phyloP scores from a whole-genome alignment of 106 monocot species.

The Triglochin maritima region DNA sequence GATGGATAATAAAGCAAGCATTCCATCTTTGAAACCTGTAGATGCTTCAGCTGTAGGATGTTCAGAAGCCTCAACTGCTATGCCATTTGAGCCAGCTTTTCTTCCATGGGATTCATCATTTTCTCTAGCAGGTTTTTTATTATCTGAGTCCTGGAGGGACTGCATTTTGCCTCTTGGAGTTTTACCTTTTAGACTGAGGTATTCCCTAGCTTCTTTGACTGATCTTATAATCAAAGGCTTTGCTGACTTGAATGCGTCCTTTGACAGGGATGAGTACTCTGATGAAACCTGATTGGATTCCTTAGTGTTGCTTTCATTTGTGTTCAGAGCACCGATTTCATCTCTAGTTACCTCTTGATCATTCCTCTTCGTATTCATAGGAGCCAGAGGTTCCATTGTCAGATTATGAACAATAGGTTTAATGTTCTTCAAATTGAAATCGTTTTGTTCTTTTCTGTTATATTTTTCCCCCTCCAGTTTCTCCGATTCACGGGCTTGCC shows the following conservation, averaged over 20 bases:
- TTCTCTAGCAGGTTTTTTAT: background rate
- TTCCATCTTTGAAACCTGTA: background rate
- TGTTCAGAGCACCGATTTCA: background rate
- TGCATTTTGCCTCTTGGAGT: slow-evolving; percentile 1
- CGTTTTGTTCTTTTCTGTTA: slow-evolving; percentile 9
- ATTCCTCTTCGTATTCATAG: background rate
- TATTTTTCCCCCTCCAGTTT: slow-evolving; percentile 12
- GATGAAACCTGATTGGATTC: slow-evolving; percentile 4
- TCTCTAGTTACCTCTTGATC: background rate
- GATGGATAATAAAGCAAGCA: background rate
- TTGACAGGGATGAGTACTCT: slow-evolving; percentile 4
- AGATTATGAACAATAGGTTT: background rate
- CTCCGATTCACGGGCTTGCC: slow-evolving; percentile 36
- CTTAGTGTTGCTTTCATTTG: background rate
- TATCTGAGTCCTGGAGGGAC: slow-evolving; percentile 2
- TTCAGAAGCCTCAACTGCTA: background rate
- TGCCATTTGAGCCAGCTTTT: background rate
- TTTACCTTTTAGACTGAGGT: slow-evolving; percentile 28
- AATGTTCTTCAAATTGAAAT: background rate
- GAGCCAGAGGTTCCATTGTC: background rate
- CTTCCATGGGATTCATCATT: background rate
- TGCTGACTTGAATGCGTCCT: background rate
- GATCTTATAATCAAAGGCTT: slow-evolving; percentile 50
- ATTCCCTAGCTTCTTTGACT: slow-evolving; percentile 56
- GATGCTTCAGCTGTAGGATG: background rate